phyloP scores from a whole-genome alignment of 2,329 filamentous ascomycete genomes.

The Blumeriella jaapii region DNA sequence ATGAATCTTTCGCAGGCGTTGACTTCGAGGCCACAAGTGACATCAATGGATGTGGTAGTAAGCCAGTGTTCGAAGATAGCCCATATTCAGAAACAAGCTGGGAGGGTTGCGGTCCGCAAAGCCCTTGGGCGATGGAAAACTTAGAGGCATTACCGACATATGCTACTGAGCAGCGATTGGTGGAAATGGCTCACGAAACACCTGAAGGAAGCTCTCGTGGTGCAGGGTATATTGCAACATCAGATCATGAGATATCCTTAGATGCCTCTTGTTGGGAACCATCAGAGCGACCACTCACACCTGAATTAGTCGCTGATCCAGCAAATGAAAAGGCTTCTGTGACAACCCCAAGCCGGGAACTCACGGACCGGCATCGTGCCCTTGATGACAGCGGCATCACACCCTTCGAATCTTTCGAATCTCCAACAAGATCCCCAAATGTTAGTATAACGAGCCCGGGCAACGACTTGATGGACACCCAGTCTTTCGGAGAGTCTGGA shows the following conservation, averaged over 20 bases:
- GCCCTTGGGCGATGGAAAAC: slow-evolving; percentile 21
- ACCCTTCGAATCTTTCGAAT: neutral
- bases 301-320: too few species aligned
- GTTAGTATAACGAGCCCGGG: neutral
- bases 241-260: too few species aligned
- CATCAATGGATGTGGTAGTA: too few species aligned
- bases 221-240: neutral
- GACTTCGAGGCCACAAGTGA: too few species aligned
- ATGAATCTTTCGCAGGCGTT: too few species aligned
- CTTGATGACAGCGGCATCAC: neutral
- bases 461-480: neutral
- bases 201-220: neutral
- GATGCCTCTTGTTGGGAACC: neutral
- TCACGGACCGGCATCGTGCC: neutral
- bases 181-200: neutral
- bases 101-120: slow-evolving; percentile 18
- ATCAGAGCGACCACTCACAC: neutral
- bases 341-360: neutral
- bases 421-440: neutral
- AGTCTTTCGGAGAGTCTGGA: neutral
- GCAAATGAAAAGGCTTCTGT: too few species aligned
- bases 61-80: too few species aligned
- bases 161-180: neutral
- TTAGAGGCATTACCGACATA: slow-evolving; percentile 1
- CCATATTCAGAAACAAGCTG: slow-evolving; percentile 8